Evolutionary conservation across 1,139 yeast genomes (phyloP).

Genomic region (Martiniozyma asiatica): DNA sequence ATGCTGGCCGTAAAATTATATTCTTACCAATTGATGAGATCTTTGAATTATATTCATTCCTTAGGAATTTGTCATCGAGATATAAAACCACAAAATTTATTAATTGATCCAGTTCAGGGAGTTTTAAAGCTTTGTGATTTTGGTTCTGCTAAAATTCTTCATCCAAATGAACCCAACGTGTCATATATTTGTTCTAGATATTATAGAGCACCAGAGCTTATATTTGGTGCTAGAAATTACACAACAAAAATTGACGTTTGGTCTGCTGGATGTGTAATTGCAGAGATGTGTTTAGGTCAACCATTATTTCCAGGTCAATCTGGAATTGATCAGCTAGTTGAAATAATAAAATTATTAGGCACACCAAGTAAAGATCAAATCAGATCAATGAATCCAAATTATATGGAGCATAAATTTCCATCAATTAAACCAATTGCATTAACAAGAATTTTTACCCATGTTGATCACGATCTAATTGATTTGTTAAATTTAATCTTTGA

Average conservation of each 20-base stretch:
- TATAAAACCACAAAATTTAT: conserved; percentile 88
- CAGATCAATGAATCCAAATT: conserved; percentile 90
- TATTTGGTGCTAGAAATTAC: conserved; percentile 45
- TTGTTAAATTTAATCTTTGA: conserved; percentile 51
- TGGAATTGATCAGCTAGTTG: conserved; percentile 95
- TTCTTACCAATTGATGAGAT: conserved; percentile 84
- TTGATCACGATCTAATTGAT: conserved; percentile 48
- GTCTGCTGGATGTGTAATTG: conserved; percentile 98
- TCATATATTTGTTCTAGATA: conserved; percentile 93
- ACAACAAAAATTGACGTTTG: conserved; percentile 96
- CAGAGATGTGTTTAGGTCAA: conserved; percentile 87
- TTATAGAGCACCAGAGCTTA: conserved; percentile 89
- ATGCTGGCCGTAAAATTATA: conserved; percentile 77
- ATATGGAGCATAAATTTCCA: conserved; percentile 95
- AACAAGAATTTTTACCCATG: conserved; percentile 65
- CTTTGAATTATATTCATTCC: conserved; percentile 83
- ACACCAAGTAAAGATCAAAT: conserved; percentile 93
- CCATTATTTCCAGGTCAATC: conserved; percentile 97
- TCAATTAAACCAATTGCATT: conserved; percentile 91
- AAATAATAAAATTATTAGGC: conserved; percentile 88
- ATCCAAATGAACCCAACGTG: conserved; percentile 86
- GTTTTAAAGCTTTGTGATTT: conserved; percentile 88
- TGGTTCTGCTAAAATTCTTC: conserved; percentile 93
- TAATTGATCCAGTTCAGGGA: conserved; percentile 78
- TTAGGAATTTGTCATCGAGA: conserved; percentile 91